A percentile compares a stretch with the other conserved stretches of the same genome.
Conservation (phyloP, 2,329 filamentous ascomycete species). For the Penicillium polonicum region DNA sequence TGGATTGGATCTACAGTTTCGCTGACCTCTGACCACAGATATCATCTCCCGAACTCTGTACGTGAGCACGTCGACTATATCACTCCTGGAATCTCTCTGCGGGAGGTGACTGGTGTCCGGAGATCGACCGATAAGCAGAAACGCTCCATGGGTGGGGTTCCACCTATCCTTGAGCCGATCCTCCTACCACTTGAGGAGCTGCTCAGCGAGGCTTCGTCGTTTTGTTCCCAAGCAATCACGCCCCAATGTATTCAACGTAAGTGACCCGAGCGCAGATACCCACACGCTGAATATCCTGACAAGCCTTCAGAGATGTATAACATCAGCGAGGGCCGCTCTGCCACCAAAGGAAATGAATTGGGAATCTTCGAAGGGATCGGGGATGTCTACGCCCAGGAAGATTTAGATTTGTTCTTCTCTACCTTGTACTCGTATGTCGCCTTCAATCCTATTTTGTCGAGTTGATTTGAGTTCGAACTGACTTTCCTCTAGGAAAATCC, state of each 20-base stretch:
- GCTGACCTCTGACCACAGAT: constrained; percentile 19
- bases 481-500: constrained; percentile 30
- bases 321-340: constrained; percentile 40
- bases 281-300: constrained; percentile 2
- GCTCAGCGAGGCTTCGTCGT: constrained; percentile 13
- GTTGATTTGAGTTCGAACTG: constrained; percentile 16
- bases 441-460: not conserved
- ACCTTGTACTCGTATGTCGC: constrained; percentile 32
- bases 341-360: constrained; percentile 45
- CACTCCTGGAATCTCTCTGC: constrained; percentile 35
- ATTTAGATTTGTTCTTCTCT: constrained; percentile 46
- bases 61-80: constrained; percentile 35
- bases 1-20: not conserved
- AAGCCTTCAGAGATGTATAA: constrained; percentile 41
- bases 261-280: constrained; percentile 4
- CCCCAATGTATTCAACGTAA: constrained; percentile 42
- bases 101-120: constrained; percentile 28
- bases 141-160: constrained; percentile 22
- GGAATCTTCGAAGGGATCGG: constrained; percentile 48
- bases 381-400: constrained; percentile 48
- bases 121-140: constrained; percentile 17
- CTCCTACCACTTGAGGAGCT: constrained; percentile 22
- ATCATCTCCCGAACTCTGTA: constrained; percentile 32
- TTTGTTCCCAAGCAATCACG: constrained; percentile 38
- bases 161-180: constrained; percentile 30